These are phyloP conservation scores for Termitomyces sp. DNA, from an alignment of 768 basidiomycete genomes.

Conservation along the genomic window DNA sequence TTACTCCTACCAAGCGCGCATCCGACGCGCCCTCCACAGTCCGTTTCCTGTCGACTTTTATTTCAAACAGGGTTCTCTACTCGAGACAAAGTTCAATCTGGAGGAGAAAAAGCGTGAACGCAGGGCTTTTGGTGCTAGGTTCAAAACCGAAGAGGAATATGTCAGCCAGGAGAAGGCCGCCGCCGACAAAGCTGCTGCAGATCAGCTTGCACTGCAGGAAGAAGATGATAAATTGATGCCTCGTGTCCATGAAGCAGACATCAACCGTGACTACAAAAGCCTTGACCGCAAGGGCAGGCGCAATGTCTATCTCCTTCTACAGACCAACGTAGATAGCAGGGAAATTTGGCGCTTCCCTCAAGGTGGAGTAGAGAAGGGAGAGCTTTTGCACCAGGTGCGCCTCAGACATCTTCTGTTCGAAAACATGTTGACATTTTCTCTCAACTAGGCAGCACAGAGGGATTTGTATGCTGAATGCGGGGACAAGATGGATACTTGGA, in stretches of 20 bases:
- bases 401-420: not conserved
- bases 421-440: not conserved
- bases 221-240: constrained; percentile 63
- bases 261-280: constrained; percentile 58
- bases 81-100: constrained; percentile 75
- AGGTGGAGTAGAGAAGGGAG: constrained; percentile 55
- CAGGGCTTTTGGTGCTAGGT: constrained; percentile 66
- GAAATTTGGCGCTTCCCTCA: constrained; percentile 82
- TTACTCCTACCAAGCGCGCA: constrained; percentile 78
- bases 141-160: constrained; percentile 43
- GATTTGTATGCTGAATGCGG: constrained; percentile 74
- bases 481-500: constrained; percentile 86
- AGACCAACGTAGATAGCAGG: constrained; percentile 43
- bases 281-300: constrained; percentile 81
- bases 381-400: constrained; percentile 76
- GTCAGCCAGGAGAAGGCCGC: constrained; percentile 41
- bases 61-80: constrained; percentile 86
- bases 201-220: constrained; percentile 53
- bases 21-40: constrained; percentile 82
- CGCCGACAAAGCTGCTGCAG: constrained; percentile 55
- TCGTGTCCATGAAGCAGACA: constrained; percentile 60
- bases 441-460: constrained; percentile 64
- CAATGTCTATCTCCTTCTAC: constrained; percentile 85
- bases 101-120: constrained; percentile 74
- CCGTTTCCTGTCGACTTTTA: constrained; percentile 90